Evolutionary conservation across 768 basidiomycete species (phyloP), one percentile per base, ranked within the genome.

Genomic region (Boletus sp.): DNA sequence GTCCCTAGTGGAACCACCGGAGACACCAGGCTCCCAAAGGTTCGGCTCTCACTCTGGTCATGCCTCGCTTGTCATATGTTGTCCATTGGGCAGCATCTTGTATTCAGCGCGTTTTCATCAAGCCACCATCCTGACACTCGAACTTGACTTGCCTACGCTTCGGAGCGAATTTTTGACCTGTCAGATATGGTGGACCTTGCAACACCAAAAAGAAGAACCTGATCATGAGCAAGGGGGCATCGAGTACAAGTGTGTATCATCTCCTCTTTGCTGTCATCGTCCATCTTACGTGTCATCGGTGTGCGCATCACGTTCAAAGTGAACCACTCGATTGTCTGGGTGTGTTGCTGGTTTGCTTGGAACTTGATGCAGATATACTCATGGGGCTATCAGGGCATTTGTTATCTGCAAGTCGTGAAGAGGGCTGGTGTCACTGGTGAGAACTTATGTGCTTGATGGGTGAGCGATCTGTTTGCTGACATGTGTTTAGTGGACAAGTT

Each of bases 381-480:
- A 62, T 47, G 47, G 40, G 53, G 83, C 44, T 46, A 40, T 47
- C 56, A 90, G 87, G 89, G 89, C 60, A 83, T 89, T 39, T 83
- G 90, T 66, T 96, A 96, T 71, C 78, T 96, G 35, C 95, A 98
- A 74, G 79, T 91, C 33, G 94, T 93, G 58, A 95, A 94, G 75
- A 83, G 89, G 6, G 73, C 83, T 4, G 87, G 90, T 8, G 33
- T 95, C 35, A 86, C 77, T 73, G 89, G 94, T 92, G 62, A 59
- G 59, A 40, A 52, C 10, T n/a, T 15, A 40, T 20, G 17, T 14
- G 18, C 18, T 12, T 45, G 53, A 11, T 41, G 20, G 11, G 29
- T 39, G 4, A 29, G 41, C 44, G 49, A 39, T 54, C 46, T 37
- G 24, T 55, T 49, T 11, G 47, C 45, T 61, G 50, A 50, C 28